These are phyloP conservation scores for Alternaria sp. DNA, from an alignment of 2,329 filamentous ascomycete genomes.

Conservation along the genomic window DNA sequence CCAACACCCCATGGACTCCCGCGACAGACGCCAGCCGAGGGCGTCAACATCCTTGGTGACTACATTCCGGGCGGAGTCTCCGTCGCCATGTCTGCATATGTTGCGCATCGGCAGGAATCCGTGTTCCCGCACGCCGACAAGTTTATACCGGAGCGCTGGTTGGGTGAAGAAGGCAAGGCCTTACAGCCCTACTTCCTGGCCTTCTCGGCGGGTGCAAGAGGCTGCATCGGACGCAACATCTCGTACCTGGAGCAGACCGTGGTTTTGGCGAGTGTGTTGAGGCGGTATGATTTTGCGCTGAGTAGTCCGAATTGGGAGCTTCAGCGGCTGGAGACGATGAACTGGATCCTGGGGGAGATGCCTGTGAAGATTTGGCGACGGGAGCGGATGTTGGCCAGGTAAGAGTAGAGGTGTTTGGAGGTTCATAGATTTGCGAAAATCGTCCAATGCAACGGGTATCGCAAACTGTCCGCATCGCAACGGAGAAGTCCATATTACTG, in stretches of 20 bases:
- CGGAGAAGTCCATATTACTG: background rate
- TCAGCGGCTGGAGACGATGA: conserved; percentile 46
- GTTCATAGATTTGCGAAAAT: background rate
- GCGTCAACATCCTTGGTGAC: conserved; percentile 34
- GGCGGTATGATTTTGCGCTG: conserved; percentile 49
- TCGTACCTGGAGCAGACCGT: conserved; percentile 42
- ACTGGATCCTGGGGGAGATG: conserved; percentile 47
- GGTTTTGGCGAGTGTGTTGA: conserved; percentile 41
- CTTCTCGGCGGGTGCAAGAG: conserved; percentile 37
- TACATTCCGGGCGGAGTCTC: conserved; percentile 37
- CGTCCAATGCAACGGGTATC: background rate
- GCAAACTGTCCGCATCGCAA: background rate
- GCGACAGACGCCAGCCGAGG: conserved; percentile 42
- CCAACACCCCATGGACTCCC: conserved; percentile 51
- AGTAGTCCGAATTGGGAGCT: conserved; percentile 44
- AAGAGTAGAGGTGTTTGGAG: conserved; percentile 6
- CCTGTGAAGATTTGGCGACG: conserved; percentile 49
- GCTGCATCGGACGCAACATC: conserved; percentile 41
- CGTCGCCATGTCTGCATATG: conserved; percentile 53
- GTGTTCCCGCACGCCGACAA: conserved; percentile 40
- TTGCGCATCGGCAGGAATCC: conserved; percentile 48
- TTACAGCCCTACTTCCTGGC: conserved; percentile 39
- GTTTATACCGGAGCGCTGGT: conserved; percentile 46
- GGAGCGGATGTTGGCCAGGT: conserved; percentile 16
- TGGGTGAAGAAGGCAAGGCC: conserved; percentile 42